Evolutionary conservation across 768 basidiomycete species (phyloP).

Genomic region (Suillus fuscotomentosus): DNA sequence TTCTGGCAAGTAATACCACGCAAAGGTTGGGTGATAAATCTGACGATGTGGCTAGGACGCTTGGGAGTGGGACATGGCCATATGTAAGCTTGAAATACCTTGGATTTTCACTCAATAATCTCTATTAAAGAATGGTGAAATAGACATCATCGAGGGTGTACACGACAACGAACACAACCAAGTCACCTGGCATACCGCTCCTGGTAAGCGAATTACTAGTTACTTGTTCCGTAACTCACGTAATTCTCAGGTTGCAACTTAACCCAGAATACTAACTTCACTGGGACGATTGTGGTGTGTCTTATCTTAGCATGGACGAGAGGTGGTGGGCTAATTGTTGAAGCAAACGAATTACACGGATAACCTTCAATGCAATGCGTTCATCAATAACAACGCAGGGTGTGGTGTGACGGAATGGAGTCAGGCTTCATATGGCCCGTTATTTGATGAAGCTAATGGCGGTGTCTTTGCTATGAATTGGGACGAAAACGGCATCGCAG

Average conservation of each 20-base stretch:
- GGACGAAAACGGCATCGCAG: constrained; percentile 73
- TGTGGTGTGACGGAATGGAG: constrained; percentile 82
- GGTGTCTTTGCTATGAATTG: constrained; percentile 91
- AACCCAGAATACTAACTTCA: constrained; percentile 52
- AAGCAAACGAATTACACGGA: constrained; percentile 49
- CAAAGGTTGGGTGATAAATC: background rate
- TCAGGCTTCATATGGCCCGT: constrained; percentile 77
- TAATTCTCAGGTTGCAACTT: constrained; percentile 52
- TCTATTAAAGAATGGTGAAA: constrained; percentile 62
- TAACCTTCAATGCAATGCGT: constrained; percentile 55
- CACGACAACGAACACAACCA: constrained; percentile 85
- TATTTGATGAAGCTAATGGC: constrained; percentile 76
- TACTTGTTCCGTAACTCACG: constrained; percentile 4
- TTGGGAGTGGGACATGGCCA: constrained; percentile 62
- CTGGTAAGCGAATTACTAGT: constrained; percentile 38
- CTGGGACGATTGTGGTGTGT: constrained; percentile 63
- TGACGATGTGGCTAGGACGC: constrained; percentile 21
- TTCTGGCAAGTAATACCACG: constrained; percentile 52
- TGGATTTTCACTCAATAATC: constrained; percentile 6
- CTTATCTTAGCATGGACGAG: background rate
- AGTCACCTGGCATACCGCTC: constrained; percentile 75
- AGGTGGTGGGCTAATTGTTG: constrained; percentile 4
- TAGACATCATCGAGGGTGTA: constrained; percentile 83
- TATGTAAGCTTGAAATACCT: constrained; percentile 39
- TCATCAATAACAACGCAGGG: constrained; percentile 59